A percentile compares a stretch with the other conserved stretches of the same genome.
Conservation (phyloP, 805 yeast species). For the Yamadazyma paraphyllophila region DNA sequence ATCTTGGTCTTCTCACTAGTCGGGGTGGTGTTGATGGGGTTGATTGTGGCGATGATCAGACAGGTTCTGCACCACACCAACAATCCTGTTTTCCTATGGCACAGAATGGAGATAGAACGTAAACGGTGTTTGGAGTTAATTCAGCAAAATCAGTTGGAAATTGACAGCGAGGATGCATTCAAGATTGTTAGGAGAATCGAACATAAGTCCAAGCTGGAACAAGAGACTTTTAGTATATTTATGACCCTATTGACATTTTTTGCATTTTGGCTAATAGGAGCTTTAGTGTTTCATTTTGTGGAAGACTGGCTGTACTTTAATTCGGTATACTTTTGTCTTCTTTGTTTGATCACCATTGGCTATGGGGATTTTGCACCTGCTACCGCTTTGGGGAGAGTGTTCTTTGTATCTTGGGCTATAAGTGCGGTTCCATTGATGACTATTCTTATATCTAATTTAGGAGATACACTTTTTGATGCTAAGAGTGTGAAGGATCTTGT, state of each 20-base stretch:
- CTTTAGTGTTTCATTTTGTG: slow-evolving; percentile 53
- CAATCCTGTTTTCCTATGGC: slow-evolving; percentile 64
- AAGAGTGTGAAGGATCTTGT: slow-evolving; percentile 2
- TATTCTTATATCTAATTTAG: slow-evolving; percentile 66
- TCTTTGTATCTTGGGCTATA: slow-evolving; percentile 79
- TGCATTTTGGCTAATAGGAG: slow-evolving; percentile 72
- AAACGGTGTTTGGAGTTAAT: slow-evolving; percentile 20
- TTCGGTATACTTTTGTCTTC: slow-evolving; percentile 71
- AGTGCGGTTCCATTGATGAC: slow-evolving; percentile 88
- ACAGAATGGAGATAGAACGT: slow-evolving; percentile 56
- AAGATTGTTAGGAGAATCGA: slow-evolving; percentile 54
- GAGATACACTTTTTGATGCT: slow-evolving; percentile 52
- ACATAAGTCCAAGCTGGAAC: slow-evolving; percentile 35
- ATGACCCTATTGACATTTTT: slow-evolving; percentile 45
- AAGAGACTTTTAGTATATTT: slow-evolving; percentile 38
- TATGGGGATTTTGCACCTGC: slow-evolving; percentile 74
- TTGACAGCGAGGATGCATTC: slow-evolving; percentile 51
- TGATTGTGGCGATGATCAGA: slow-evolving; percentile 68
- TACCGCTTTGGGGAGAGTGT: slow-evolving; percentile 62
- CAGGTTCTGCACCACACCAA: slow-evolving; percentile 60
- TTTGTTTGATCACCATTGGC: slow-evolving; percentile 79
- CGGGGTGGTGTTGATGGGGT: slow-evolving; percentile 73
- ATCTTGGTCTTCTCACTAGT: slow-evolving; percentile 61
- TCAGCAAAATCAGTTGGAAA: slow-evolving; percentile 12
- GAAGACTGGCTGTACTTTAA: slow-evolving; percentile 75